A percentile compares a stretch with the other conserved stretches of the same genome.
Evolutionary conservation across 805 yeast genomes (phyloP).

Genomic region (Ogataea polymorpha): DNA sequence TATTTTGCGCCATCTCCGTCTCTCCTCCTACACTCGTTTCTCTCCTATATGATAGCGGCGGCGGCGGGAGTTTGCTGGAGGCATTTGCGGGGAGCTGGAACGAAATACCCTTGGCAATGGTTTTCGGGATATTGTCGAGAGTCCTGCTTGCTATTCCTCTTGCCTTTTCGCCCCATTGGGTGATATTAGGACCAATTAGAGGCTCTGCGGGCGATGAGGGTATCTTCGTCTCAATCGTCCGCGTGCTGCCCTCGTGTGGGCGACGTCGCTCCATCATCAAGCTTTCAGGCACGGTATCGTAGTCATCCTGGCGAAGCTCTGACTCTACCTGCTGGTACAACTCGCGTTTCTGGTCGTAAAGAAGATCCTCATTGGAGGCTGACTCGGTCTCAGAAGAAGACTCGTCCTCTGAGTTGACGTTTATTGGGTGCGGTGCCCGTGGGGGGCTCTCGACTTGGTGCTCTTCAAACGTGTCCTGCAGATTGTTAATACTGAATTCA

Average conservation of each 20-base stretch:
- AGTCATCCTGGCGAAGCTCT: conserved; percentile 28
- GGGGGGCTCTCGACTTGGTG: conserved; percentile 13
- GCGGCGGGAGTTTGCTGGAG: conserved; percentile 18
- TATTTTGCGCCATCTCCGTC: conserved; percentile 4
- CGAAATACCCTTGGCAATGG: conserved; percentile 23
- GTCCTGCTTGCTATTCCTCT: conserved; percentile 28
- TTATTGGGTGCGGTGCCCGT: conserved; percentile 7
- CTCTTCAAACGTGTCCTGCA: conserved; percentile 24
- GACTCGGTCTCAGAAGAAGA: conserved; percentile 18
- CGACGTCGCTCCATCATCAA: conserved; percentile 23
- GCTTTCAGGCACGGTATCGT: conserved; percentile 29
- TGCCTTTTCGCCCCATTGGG: conserved; percentile 27
- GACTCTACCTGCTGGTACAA: conserved; percentile 21
- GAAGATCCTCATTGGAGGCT: conserved; percentile 10
- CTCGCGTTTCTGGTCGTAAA: conserved; percentile 19
- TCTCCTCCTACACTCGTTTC: conserved; percentile 10
- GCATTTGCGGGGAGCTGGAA: conserved; percentile 20
- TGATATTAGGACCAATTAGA: not conserved
- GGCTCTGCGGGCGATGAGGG: not conserved
- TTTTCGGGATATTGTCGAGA: conserved; percentile 21
- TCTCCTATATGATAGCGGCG: conserved; percentile 15
- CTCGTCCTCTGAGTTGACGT: conserved; percentile 29
- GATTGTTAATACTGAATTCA: conserved; percentile 22
- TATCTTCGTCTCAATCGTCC: conserved; percentile 2
- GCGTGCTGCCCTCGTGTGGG: conserved; percentile 4